Conservation (phyloP, 306 rosid species). For the Fagus sylvatica region DNA sequence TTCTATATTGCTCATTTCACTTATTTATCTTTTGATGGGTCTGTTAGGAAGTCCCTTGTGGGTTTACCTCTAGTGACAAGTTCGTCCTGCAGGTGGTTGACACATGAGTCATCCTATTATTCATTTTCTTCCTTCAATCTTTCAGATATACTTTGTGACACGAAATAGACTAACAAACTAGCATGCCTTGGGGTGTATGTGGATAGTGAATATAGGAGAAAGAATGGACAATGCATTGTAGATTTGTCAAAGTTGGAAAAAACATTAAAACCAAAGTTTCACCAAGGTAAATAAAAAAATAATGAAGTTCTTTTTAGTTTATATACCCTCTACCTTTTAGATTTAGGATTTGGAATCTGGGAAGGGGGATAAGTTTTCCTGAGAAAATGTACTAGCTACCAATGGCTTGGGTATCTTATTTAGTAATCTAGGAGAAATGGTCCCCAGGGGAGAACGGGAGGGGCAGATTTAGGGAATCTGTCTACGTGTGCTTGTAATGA, state of each 20-base stretch:
- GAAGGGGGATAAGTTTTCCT: neutral
- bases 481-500: neutral
- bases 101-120: neutral
- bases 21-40: neutral
- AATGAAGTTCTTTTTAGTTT: neutral
- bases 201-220: neutral
- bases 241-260: neutral
- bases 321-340: neutral
- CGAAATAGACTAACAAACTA: too few relatives aligned
- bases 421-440: neutral
- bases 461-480: neutral
- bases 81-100: conserved; percentile 1
- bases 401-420: neutral
- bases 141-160: neutral
- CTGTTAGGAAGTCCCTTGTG: neutral
- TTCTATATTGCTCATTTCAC: conserved; percentile 7
- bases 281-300: neutral
- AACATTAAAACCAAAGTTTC: neutral
- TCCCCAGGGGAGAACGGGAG: neutral
- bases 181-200: neutral
- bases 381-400: neutral
- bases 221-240: neutral
- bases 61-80: neutral
- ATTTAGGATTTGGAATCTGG: neutral
- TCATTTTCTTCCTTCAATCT: neutral